Evolutionary conservation across 2,329 filamentous ascomycete genomes (phyloP).

Genomic region (Rachicladosporium sp.): DNA sequence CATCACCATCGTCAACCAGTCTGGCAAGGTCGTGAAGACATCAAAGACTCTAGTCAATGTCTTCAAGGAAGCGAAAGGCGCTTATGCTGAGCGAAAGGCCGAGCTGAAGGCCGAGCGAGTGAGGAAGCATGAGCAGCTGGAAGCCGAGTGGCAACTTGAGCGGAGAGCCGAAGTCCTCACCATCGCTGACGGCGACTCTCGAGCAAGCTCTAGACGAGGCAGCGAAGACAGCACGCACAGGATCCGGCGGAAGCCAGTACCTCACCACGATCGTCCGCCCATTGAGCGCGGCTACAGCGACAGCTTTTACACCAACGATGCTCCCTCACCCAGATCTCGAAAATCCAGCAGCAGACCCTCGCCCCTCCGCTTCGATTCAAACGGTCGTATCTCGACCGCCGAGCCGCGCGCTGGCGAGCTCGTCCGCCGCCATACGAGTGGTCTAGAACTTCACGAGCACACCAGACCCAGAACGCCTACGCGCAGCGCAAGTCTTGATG

Average conservation of each 20-base stretch:
- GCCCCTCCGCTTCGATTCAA: slow-evolving; percentile 17
- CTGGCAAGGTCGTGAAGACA: slow-evolving; percentile 80
- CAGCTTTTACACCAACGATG: slow-evolving; percentile 33
- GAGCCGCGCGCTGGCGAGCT: slow-evolving; percentile 27
- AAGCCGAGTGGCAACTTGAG: slow-evolving; percentile 43
- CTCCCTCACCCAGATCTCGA: slow-evolving; percentile 5
- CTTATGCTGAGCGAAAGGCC: slow-evolving; percentile 79
- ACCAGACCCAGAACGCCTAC: slow-evolving; percentile 7
- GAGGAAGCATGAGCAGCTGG: slow-evolving; percentile 33
- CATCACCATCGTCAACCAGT: slow-evolving; percentile 81
- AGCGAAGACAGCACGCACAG: slow-evolving; percentile 12
- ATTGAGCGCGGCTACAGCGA: slow-evolving; percentile 35
- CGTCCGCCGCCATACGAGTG: slow-evolving; percentile 31
- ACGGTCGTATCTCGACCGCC: slow-evolving; percentile 1
- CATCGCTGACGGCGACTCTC: slow-evolving; percentile 27
- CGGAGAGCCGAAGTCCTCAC: slow-evolving; percentile 42
- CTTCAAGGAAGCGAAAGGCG: slow-evolving; percentile 82
- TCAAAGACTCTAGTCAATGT: slow-evolving; percentile 81
- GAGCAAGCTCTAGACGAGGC: slow-evolving; percentile 15
- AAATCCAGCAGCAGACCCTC: slow-evolving; percentile 14
- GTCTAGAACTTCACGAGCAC: slow-evolving; percentile 12
- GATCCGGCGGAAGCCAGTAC: slow-evolving; percentile 15
- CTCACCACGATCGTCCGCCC: slow-evolving; percentile 18
- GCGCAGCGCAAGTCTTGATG: slow-evolving; percentile 29
- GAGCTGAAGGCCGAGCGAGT: slow-evolving; percentile 62